These are phyloP conservation scores for Hypoxylon sp. DNA, from an alignment of 2,329 filamentous ascomycete species.

Conservation along the genomic window DNA sequence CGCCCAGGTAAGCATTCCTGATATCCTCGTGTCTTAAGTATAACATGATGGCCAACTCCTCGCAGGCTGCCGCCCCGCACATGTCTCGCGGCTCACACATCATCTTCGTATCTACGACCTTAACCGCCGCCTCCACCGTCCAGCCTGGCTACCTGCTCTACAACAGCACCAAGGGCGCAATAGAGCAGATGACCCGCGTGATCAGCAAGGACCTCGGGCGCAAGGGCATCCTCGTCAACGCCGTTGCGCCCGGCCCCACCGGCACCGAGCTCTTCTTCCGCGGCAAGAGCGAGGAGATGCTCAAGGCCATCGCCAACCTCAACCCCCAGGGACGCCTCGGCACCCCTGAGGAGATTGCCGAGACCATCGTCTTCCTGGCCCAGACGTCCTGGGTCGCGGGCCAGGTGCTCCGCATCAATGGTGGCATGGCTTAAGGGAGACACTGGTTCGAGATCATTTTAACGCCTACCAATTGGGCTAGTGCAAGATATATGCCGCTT, in stretches of 20 bases:
- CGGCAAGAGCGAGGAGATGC: constrained; percentile 62
- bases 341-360: constrained; percentile 64
- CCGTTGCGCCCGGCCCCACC: constrained; percentile 66
- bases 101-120: constrained; percentile 57
- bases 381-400: constrained; percentile 61
- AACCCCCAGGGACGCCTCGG: constrained; percentile 63
- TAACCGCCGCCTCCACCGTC: constrained; percentile 56
- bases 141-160: constrained; percentile 65
- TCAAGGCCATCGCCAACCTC: constrained; percentile 57
- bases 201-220: constrained; percentile 68
- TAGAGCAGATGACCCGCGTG: constrained; percentile 69
- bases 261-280: constrained; percentile 68
- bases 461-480: too few relatives aligned
- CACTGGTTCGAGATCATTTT: not conserved
- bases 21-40: not conserved
- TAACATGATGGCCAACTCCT: constrained; percentile 13
- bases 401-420: constrained; percentile 62
- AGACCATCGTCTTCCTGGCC: constrained; percentile 59
- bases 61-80: constrained; percentile 57
- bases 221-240: constrained; percentile 65
- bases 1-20: constrained; percentile 34
- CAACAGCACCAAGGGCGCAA: constrained; percentile 68
- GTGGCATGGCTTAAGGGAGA: constrained; percentile 46
- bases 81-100: constrained; percentile 56
- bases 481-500: not conserved